These are phyloP conservation scores for Scheffersomyces illinoinensis DNA, from an alignment of 1,139 yeast species.

Conservation along the genomic window DNA sequence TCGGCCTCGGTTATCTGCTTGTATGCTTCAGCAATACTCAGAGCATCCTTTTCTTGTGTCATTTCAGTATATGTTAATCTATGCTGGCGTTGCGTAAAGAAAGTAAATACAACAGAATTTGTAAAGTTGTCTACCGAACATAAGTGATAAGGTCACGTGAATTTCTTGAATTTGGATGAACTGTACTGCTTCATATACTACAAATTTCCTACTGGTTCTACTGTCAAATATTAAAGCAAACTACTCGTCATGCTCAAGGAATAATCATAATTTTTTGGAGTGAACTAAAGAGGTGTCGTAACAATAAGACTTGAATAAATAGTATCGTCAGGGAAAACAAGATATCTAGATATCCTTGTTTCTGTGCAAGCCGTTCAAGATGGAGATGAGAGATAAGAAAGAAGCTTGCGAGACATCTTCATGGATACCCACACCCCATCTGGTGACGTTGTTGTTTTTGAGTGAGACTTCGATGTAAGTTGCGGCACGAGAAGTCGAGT, in stretches of 20 bases:
- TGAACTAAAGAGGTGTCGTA: not conserved
- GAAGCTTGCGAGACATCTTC: constrained; percentile 93
- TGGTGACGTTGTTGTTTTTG: constrained; percentile 35
- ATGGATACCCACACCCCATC: constrained; percentile 95
- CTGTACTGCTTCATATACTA: too few relatives aligned
- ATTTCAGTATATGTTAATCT: constrained; percentile 1
- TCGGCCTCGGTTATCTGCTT: constrained; percentile 58
- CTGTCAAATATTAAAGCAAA: not conserved
- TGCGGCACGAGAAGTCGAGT: constrained; percentile 85
- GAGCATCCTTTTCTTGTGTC: constrained; percentile 13
- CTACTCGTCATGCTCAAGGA: not conserved
- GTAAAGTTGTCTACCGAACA: not conserved
- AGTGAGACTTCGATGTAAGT: constrained; percentile 73
- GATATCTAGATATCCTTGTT: constrained; percentile 5
- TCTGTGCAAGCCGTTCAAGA: constrained; percentile 54
- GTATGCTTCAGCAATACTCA: constrained; percentile 46
- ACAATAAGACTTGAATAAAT: not conserved
- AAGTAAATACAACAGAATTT: not conserved
- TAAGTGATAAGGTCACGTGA: not conserved
- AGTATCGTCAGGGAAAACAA: not conserved
- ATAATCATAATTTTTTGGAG: not conserved
- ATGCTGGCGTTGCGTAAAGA: not conserved
- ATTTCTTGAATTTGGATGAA: not conserved
- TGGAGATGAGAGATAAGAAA: constrained; percentile 74
- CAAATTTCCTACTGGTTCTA: not conserved